Evolutionary conservation across 208 protist genomes (phyloP).

Genomic region (Porcisia hertigi): DNA sequence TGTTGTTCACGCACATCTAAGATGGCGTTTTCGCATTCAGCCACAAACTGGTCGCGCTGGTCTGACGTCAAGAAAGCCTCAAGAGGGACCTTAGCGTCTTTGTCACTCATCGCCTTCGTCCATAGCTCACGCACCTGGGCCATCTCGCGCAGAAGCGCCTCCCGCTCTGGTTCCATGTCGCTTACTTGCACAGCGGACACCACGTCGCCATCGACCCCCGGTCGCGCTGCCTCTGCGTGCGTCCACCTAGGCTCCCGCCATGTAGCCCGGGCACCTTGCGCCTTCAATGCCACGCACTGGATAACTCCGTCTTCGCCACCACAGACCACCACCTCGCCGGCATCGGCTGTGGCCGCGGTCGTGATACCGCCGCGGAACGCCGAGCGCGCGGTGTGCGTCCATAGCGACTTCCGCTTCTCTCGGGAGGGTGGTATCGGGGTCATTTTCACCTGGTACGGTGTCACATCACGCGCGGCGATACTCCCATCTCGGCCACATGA

Average conservation of each 20-base stretch:
- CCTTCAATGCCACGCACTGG: conserved; percentile 20
- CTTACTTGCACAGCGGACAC: background rate
- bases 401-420: conserved; percentile 67
- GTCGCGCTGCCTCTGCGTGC: background rate
- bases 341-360: conserved; percentile 25
- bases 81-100: conserved; percentile 50
- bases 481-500: conserved; percentile 71
- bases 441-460: conserved; percentile 63
- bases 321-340: conserved; percentile 17
- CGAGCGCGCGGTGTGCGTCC: conserved; percentile 42
- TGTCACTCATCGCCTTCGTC: conserved; percentile 36
- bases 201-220: background rate
- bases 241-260: conserved; percentile 56
- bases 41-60: conserved; percentile 61
- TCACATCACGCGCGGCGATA: conserved; percentile 64
- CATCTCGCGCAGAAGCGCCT: conserved; percentile 20
- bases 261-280: conserved; percentile 5
- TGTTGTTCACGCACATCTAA: conserved; percentile 61
- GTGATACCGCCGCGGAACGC: conserved; percentile 56
- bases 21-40: conserved; percentile 60
- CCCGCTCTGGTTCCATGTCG: conserved; percentile 6
- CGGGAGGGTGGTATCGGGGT: conserved; percentile 74
- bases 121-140: conserved; percentile 50
- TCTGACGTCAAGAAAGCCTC: conserved; percentile 65
- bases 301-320: conserved; percentile 29